Conservation (phyloP, 345 rosid species). For the Eucalyptus curtisii region DNA sequence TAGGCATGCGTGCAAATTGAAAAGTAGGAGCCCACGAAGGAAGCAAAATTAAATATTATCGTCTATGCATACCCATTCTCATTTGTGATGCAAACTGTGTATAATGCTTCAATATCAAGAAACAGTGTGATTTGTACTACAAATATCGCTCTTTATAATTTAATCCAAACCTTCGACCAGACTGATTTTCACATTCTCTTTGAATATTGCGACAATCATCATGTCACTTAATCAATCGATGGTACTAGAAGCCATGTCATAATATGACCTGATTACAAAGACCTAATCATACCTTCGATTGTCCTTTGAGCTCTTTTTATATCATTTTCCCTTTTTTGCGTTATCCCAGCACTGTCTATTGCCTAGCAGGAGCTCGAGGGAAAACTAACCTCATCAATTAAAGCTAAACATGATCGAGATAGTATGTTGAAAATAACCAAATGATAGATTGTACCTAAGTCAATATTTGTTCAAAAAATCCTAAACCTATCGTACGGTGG, state of each 20-base stretch:
- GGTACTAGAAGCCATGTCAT: background rate
- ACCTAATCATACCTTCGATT: background rate
- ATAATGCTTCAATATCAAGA: background rate
- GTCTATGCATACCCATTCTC: background rate
- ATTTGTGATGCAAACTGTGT: background rate
- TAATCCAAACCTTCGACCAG: background rate
- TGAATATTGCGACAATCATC: background rate
- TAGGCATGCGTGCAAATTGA: background rate
- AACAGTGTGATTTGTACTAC: background rate
- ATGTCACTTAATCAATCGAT: background rate
- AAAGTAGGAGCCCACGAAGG: background rate
- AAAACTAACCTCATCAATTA: background rate
- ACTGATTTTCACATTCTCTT: background rate
- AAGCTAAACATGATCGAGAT: background rate
- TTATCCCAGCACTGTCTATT: background rate
- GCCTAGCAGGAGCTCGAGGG: background rate
- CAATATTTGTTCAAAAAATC: background rate
- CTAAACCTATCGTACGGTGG: accelerated
- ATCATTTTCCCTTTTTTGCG: too few relatives aligned
- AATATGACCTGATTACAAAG: background rate
- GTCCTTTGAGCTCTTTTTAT: background rate
- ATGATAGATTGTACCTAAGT: background rate
- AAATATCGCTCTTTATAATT: background rate
- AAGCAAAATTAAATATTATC: background rate
- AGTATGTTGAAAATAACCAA: background rate